Evolutionary conservation across 371 early-diverging fungal species (phyloP).

Genomic region (Funneliformis caledonium): DNA sequence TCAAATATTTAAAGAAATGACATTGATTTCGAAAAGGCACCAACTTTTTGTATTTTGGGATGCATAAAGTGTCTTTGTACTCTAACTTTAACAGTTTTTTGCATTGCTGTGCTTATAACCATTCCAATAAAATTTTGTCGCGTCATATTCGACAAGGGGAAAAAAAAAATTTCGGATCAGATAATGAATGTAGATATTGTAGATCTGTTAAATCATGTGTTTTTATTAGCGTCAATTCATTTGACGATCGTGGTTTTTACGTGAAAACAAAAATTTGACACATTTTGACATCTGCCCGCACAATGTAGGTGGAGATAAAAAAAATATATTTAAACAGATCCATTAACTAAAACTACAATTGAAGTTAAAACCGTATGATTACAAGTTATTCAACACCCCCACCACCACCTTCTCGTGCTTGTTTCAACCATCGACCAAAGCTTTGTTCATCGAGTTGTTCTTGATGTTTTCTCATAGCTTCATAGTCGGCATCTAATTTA

Average conservation of each 20-base stretch:
- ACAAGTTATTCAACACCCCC: neutral
- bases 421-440: conserved; percentile 6
- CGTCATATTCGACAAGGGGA: conserved; percentile 25
- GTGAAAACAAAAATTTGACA: too few relatives aligned
- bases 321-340: too few relatives aligned
- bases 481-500: conserved; percentile 7
- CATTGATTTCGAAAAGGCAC: neutral
- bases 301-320: too few relatives aligned
- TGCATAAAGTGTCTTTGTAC: conserved; percentile 78
- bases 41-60: conserved; percentile 86
- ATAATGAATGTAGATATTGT: too few relatives aligned
- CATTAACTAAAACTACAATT: too few relatives aligned
- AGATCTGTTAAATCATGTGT: too few relatives aligned
- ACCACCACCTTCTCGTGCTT: conserved; percentile 24
- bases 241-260: too few relatives aligned
- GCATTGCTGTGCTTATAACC: conserved; percentile 90
- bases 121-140: conserved; percentile 83
- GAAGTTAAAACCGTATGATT: neutral
- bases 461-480: conserved; percentile 13
- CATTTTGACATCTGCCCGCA: too few relatives aligned
- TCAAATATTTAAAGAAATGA: neutral
- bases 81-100: conserved; percentile 91
- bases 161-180: too few relatives aligned
- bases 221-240: too few relatives aligned
- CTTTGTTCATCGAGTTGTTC: conserved; percentile 17